Evolutionary conservation across 108 stramenopile genomes (phyloP), one percentile per base, ranked within the genome.

Genomic region (Craspedostauros australis): DNA sequence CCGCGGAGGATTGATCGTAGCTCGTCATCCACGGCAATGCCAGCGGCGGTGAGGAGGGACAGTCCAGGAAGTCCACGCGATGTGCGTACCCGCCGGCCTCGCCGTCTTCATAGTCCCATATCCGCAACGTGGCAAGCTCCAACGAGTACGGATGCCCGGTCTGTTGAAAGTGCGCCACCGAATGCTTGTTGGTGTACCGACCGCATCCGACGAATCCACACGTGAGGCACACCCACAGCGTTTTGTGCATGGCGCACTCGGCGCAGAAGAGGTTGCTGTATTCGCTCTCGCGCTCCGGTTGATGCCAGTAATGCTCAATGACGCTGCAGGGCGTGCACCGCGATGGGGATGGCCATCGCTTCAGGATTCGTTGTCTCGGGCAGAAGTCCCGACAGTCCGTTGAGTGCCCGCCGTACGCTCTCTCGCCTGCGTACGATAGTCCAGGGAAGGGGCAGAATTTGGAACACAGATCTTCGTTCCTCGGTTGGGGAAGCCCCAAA

Each of bases 151-250:
- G 88, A 79, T 98, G 97, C 21, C 79, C 62, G 11, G 73, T 80
- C 20, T 72, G 43, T 24, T 54, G 57, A 68, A 83, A 95, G 72
- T 98, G 97, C 19, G 74, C 56, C 25, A 68, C 77, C 14, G 93
- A 82, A 62, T 98, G 97, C 41, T 69, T 73, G 32, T 74, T 79
- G 26, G 91, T 77, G 61, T 96, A 94, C 27, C 97, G 84, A 27
- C 97, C 97, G 60, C 97, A 98, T 5, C 95, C 94, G n/a, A 96
- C 78, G 40, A 74, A 64, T 5, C 95, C 96, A 55, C 97, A 98
- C 5, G 96, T 90, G 29, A 98, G 61, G 64, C 97, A 98, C 0
- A 94, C 86, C 95, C 95, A 96, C 1, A 96, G 63, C 18, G 89
- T 89, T 50, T 70, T 61, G 16, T 80, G 56, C 65, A 87, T 77